Percentiles rank a stretch among this genome's conserved stretches.
Evolutionary conservation across 1,139 yeast genomes (phyloP).

Genomic region (Starmera stellimalicola): DNA sequence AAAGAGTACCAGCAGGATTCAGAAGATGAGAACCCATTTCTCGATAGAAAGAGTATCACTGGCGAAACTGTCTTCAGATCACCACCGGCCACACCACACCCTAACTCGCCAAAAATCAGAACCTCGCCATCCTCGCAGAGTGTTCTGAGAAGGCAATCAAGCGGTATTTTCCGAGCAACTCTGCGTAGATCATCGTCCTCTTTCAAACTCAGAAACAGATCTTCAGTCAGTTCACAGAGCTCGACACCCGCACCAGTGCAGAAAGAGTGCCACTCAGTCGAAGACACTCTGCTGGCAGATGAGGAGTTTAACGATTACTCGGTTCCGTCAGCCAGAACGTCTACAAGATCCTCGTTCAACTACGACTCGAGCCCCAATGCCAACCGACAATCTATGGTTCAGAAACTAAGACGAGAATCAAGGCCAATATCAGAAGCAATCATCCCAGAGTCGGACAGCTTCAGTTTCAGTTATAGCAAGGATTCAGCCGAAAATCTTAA

Average conservation of each 20-base stretch:
- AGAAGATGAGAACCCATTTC: background rate
- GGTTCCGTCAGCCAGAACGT: conserved; percentile 6
- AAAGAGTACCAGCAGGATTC: background rate
- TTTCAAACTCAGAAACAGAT: conserved; percentile 1
- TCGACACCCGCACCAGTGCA: conserved; percentile 3
- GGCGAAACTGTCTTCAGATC: too few species aligned
- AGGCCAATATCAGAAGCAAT: too few species aligned
- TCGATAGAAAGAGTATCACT: too few species aligned
- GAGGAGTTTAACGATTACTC: conserved; percentile 12
- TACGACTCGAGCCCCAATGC: too few species aligned
- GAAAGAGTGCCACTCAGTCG: conserved; percentile 13
- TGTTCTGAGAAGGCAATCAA: too few species aligned
- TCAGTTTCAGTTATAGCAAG: too few species aligned
- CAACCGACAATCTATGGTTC: too few species aligned
- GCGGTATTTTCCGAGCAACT: background rate
- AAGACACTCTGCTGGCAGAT: conserved; percentile 17
- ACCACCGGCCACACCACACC: too few species aligned
- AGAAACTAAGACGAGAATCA: too few species aligned
- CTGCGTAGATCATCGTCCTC: background rate
- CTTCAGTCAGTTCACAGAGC: background rate
- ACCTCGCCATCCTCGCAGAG: background rate
- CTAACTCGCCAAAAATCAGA: too few species aligned
- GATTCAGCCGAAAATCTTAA: too few species aligned
- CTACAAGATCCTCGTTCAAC: conserved; percentile 1
- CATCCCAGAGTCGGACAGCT: too few species aligned